Evolutionary conservation across 192 early-diverging fungal genomes (phyloP).

Genomic region (Coemansia biformis): DNA sequence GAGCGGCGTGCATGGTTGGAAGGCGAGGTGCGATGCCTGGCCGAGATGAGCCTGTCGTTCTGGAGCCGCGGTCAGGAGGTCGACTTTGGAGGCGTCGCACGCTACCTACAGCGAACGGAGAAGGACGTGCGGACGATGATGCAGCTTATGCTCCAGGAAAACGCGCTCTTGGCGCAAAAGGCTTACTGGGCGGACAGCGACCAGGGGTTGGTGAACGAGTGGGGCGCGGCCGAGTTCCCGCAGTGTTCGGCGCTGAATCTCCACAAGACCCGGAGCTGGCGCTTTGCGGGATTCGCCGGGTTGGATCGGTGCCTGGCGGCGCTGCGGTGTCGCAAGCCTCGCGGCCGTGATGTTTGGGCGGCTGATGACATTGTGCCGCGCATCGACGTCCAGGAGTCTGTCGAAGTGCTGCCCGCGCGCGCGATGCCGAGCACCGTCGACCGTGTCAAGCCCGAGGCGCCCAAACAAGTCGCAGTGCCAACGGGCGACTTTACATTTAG

Average conservation of each 20-base stretch:
- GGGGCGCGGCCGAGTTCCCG: slow-evolving; percentile 39
- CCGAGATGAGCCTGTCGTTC: slow-evolving; percentile 12
- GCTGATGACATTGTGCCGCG: not conserved
- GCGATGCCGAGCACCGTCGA: not conserved
- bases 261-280: not conserved
- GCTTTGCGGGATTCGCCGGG: not conserved
- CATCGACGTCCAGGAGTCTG: not conserved
- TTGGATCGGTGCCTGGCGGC: not conserved
- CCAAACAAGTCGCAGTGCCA: not conserved
- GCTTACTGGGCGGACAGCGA: slow-evolving; percentile 17
- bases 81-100: slow-evolving; percentile 10
- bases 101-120: slow-evolving; percentile 7
- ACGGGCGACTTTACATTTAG: not conserved
- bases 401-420: not conserved
- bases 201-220: slow-evolving; percentile 9
- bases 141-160: slow-evolving; percentile 24
- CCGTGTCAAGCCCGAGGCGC: too few species aligned
- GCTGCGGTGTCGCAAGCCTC: not conserved
- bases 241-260: slow-evolving; percentile 18
- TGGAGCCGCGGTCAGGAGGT: slow-evolving; percentile 22
- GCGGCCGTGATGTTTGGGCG: not conserved
- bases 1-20: slow-evolving; percentile 14
- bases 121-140: slow-evolving; percentile 16
- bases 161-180: slow-evolving; percentile 19
- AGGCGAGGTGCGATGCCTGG: slow-evolving; percentile 13